phyloP scores from a whole-genome alignment of 805 yeast genomes.

The Zygotorulaspora chibaensis region DNA sequence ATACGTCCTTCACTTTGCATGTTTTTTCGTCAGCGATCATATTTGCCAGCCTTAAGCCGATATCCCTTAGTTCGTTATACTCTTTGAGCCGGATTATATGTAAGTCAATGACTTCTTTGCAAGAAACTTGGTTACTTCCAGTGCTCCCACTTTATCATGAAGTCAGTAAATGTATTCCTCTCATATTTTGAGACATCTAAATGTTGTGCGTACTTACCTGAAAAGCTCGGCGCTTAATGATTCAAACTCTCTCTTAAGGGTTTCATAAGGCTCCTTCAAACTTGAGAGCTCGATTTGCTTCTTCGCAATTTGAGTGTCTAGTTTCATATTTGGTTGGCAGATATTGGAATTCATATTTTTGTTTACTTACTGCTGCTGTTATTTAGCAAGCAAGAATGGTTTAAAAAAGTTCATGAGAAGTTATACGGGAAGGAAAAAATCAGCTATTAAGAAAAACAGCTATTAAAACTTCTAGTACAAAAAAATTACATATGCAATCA shows the following conservation, averaged over 20 bases:
- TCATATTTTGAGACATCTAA: neutral
- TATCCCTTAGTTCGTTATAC: conserved; percentile 62
- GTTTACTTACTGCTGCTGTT: too few relatives aligned
- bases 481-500: neutral
- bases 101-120: conserved; percentile 39
- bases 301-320: conserved; percentile 1
- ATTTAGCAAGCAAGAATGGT: too few relatives aligned
- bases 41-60: conserved; percentile 52
- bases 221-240: conserved; percentile 9
- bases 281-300: conserved; percentile 6
- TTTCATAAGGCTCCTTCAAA: conserved; percentile 2
- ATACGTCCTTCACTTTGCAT: conserved; percentile 43
- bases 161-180: too few relatives aligned
- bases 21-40: conserved; percentile 58
- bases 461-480: neutral
- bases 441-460: neutral
- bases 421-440: neutral
- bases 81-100: conserved; percentile 52
- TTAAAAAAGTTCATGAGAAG: neutral
- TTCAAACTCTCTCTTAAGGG: conserved; percentile 8
- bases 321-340: neutral
- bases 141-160: neutral
- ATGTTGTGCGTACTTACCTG: conserved; percentile 10
- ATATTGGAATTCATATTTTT: neutral
- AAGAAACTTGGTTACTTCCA: neutral